phyloP scores from a whole-genome alignment of 2,329 filamentous ascomycete species.

The Penicillium sp. region DNA sequence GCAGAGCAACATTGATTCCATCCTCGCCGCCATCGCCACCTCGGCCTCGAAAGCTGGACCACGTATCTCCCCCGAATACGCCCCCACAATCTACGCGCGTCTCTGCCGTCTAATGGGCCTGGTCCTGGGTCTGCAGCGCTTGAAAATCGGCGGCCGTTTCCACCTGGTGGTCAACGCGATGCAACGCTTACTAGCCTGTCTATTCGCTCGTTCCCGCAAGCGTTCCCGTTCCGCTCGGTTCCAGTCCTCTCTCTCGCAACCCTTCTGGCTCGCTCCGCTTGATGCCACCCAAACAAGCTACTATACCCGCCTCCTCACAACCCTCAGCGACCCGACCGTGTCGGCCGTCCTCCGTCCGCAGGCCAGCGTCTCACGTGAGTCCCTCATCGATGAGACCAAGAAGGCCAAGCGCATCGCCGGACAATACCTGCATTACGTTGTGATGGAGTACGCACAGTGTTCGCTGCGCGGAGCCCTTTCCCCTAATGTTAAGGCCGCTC shows the following conservation, averaged over 20 bases:
- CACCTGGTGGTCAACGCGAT: conserved; percentile 54
- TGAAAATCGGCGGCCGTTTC: conserved; percentile 55
- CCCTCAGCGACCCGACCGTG: conserved; percentile 56
- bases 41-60: conserved; percentile 34
- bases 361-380: conserved; percentile 35
- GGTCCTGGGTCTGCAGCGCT: conserved; percentile 53
- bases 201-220: conserved; percentile 48
- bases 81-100: conserved; percentile 47
- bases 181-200: conserved; percentile 50
- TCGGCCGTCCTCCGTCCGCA: conserved; percentile 46
- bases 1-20: conserved; percentile 43
- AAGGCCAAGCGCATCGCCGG: conserved; percentile 54
- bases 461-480: conserved; percentile 48
- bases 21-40: conserved; percentile 36
- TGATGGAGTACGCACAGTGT: conserved; percentile 52
- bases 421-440: conserved; percentile 52
- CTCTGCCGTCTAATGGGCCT: conserved; percentile 50
- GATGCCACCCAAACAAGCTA: conserved; percentile 43
- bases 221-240: conserved; percentile 24
- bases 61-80: conserved; percentile 27
- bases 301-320: conserved; percentile 53
- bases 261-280: conserved; percentile 34
- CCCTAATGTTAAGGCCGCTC: conserved; percentile 48
- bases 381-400: conserved; percentile 55
- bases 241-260: conserved; percentile 25